Conservation (phyloP, 306 rosid genomes). For the Prinsepia uniflora region DNA sequence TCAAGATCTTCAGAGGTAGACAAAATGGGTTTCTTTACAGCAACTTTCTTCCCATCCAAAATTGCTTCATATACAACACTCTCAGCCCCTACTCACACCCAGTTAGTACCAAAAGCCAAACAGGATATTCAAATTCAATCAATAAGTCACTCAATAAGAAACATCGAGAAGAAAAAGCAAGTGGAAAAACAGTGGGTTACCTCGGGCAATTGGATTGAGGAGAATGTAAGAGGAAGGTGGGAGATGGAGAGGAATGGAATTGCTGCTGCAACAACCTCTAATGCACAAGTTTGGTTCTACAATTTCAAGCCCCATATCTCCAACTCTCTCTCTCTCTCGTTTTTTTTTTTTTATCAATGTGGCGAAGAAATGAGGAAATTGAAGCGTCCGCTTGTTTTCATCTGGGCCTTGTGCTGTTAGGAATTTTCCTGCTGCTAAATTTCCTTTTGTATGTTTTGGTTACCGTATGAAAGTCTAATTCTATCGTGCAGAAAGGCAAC, state of each 20-base stretch:
- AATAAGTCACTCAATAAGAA: not conserved
- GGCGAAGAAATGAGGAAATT: no score
- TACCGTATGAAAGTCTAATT: no score
- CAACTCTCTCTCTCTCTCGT: not conserved
- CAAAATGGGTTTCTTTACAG: conserved; percentile 79
- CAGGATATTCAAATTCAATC: not conserved
- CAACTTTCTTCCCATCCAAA: conserved; percentile 66
- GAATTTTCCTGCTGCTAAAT: no score
- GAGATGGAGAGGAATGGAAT: conserved; percentile 75
- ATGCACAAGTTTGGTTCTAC: conserved; percentile 77
- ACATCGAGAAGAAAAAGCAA: not conserved
- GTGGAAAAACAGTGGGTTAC: conserved; percentile 28
- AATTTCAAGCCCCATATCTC: conserved; percentile 50
- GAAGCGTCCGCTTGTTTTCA: no score
- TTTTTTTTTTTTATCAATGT: no score
- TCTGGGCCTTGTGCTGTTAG: no score
- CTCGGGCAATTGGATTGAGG: conserved; percentile 76
- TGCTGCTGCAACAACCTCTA: conserved; percentile 81
- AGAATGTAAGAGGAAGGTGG: conserved; percentile 66
- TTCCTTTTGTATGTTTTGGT: no score
- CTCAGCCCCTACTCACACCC: conserved; percentile 61
- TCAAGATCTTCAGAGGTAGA: conserved; percentile 74
- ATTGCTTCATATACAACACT: conserved; percentile 83
- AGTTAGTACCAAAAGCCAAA: not conserved
- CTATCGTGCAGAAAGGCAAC: no score